These are phyloP conservation scores for Colletotrichum eleusines DNA, from an alignment of 2,329 filamentous ascomycete species.

Conservation along the genomic window DNA sequence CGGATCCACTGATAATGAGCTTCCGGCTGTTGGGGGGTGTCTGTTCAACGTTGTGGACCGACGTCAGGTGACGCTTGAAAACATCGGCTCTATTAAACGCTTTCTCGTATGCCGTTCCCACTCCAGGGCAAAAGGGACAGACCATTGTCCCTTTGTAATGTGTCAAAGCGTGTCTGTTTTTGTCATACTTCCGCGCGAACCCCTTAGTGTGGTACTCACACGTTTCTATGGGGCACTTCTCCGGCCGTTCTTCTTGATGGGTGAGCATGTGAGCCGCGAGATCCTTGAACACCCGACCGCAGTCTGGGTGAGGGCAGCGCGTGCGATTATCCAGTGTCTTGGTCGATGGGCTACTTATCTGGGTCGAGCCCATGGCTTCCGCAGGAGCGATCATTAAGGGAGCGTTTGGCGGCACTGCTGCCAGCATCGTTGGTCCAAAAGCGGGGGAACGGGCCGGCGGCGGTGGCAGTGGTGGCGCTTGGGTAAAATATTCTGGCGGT, in stretches of 20 bases:
- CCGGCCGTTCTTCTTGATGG: constrained; percentile 91
- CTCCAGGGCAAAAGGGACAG: constrained; percentile 93
- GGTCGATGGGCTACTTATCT: constrained; percentile 48
- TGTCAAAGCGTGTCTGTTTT: constrained; percentile 94
- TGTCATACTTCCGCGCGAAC: constrained; percentile 97
- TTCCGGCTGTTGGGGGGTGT: constrained; percentile 90
- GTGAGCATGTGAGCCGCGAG: constrained; percentile 94
- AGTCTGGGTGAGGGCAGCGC: constrained; percentile 68
- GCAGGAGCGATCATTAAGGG: constrained; percentile 27
- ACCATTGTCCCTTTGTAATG: constrained; percentile 99
- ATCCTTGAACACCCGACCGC: constrained; percentile 71
- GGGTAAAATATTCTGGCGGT: constrained; percentile 35
- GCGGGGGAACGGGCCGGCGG: constrained; percentile 26
- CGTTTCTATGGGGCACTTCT: constrained; percentile 93
- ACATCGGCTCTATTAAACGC: constrained; percentile 97
- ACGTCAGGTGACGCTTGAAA: constrained; percentile 95
- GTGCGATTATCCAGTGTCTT: constrained; percentile 57
- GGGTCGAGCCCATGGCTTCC: constrained; percentile 24
- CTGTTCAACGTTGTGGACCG: constrained; percentile 94
- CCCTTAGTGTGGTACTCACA: constrained; percentile 96
- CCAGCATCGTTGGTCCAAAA: constrained; percentile 28
- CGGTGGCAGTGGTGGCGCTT: constrained; percentile 29
- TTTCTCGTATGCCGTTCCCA: constrained; percentile 89
- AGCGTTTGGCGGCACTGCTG: constrained; percentile 18
- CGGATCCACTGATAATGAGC: constrained; percentile 61